Percentiles rank a stretch among this genome's conserved stretches.
phyloP scores from a whole-genome alignment of 2,329 filamentous ascomycete species.

The Leptographium wingfieldii region DNA sequence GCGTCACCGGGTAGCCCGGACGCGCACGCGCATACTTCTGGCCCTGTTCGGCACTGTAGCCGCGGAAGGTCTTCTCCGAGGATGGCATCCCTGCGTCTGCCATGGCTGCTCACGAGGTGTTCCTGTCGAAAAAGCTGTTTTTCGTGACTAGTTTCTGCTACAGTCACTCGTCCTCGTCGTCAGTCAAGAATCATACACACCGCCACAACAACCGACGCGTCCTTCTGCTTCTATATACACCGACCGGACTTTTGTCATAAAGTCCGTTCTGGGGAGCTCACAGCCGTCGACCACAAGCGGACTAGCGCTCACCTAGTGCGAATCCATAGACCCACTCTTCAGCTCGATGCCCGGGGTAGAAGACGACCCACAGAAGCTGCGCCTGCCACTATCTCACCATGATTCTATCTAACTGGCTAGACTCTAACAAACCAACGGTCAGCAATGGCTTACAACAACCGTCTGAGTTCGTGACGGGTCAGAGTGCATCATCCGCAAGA shows the following conservation, averaged over 20 bases:
- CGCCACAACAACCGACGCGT: too few relatives aligned
- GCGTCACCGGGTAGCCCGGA: conserved; percentile 26
- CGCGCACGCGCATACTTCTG: conserved; percentile 29
- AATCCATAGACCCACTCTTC: neutral
- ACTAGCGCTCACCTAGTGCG: neutral
- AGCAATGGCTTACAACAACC: neutral
- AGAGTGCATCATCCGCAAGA: neutral
- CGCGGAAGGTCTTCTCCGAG: conserved; percentile 30
- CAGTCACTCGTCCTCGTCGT: too few relatives aligned
- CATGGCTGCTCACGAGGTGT: neutral
- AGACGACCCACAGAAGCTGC: neutral
- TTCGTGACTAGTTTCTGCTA: neutral
- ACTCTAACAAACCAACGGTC: neutral
- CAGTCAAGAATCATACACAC: too few relatives aligned
- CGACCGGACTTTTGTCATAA: neutral
- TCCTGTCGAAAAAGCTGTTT: too few relatives aligned
- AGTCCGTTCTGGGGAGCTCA: neutral
- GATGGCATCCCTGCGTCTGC: neutral
- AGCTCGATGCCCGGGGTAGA: neutral
- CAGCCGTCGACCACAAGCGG: neutral
- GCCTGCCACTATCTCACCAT: neutral
- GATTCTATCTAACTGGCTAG: too few relatives aligned
- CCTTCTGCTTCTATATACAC: neutral
- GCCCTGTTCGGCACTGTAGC: conserved; percentile 30
- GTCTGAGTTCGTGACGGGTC: neutral